Evolutionary conservation across 2,329 filamentous ascomycete species (phyloP).

Genomic region (Diaporthe aspalathi): DNA sequence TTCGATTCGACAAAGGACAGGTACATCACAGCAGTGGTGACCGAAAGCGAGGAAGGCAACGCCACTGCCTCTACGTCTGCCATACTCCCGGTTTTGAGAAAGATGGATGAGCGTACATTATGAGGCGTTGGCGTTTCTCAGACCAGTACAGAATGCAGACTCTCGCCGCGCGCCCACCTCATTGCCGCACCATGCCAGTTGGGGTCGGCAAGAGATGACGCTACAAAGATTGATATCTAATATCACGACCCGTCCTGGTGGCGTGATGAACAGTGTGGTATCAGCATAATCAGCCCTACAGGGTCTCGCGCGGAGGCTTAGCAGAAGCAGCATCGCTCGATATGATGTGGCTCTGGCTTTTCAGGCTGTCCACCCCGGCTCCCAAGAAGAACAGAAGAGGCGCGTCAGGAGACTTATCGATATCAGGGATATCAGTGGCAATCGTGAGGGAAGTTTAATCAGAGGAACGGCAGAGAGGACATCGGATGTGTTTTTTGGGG

Average conservation of each 20-base stretch:
- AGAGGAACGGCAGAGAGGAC: neutral
- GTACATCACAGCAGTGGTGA: slow-evolving; percentile 89
- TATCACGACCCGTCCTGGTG: neutral
- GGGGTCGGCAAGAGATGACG: neutral
- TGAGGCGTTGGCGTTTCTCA: slow-evolving; percentile 46
- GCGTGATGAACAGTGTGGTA: neutral
- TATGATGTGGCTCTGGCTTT: neutral
- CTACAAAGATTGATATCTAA: neutral
- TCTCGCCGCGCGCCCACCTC: too few species aligned
- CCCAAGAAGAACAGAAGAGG: neutral
- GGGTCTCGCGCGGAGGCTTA: neutral
- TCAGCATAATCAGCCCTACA: neutral
- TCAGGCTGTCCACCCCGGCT: neutral
- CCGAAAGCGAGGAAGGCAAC: slow-evolving; percentile 92
- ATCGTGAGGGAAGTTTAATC: neutral
- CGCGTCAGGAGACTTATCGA: neutral
- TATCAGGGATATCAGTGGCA: neutral
- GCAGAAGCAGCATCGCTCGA: neutral
- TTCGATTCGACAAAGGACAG: slow-evolving; percentile 93
- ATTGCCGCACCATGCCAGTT: neutral
- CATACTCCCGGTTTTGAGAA: slow-evolving; percentile 74
- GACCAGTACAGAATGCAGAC: neutral
- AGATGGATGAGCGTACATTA: slow-evolving; percentile 64
- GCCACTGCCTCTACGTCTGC: slow-evolving; percentile 88
- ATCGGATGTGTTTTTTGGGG: neutral